phyloP scores from a whole-genome alignment of 495 filamentous ascomycete species.

The Darksidea phi region DNA sequence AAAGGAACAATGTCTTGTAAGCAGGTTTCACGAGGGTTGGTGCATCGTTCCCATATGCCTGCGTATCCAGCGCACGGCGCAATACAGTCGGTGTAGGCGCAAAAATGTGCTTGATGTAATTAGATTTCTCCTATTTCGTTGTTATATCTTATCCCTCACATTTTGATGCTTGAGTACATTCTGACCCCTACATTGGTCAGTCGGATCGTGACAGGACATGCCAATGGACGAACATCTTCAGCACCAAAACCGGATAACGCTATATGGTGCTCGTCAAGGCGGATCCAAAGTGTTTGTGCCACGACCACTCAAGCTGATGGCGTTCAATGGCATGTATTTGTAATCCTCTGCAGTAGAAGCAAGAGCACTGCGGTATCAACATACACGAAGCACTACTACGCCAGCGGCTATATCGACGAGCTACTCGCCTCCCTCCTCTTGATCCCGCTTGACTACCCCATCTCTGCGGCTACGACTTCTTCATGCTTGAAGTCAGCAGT shows the following conservation, averaged over 20 bases:
- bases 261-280: constrained; percentile 47
- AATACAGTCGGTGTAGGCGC: too few relatives aligned
- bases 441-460: constrained; percentile 37
- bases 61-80: too few relatives aligned
- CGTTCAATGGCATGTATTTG: constrained; percentile 43
- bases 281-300: constrained; percentile 38
- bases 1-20: too few relatives aligned
- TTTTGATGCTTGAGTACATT: too few relatives aligned
- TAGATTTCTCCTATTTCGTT: too few relatives aligned
- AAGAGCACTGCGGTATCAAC: constrained; percentile 30
- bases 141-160: too few relatives aligned
- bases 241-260: constrained; percentile 46
- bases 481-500: constrained; percentile 36
- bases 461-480: constrained; percentile 45
- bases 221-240: constrained; percentile 47
- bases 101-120: too few relatives aligned
- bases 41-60: too few relatives aligned
- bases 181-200: too few relatives aligned
- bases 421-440: constrained; percentile 36
- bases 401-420: constrained; percentile 45
- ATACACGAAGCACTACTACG: constrained; percentile 38
- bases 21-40: too few relatives aligned
- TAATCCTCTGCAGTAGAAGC: constrained; percentile 38
- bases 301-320: constrained; percentile 34
- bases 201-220: constrained; percentile 49